These are phyloP conservation scores for Citrullus colocynthis DNA, from an alignment of 306 rosid species.

Conservation along the genomic window DNA sequence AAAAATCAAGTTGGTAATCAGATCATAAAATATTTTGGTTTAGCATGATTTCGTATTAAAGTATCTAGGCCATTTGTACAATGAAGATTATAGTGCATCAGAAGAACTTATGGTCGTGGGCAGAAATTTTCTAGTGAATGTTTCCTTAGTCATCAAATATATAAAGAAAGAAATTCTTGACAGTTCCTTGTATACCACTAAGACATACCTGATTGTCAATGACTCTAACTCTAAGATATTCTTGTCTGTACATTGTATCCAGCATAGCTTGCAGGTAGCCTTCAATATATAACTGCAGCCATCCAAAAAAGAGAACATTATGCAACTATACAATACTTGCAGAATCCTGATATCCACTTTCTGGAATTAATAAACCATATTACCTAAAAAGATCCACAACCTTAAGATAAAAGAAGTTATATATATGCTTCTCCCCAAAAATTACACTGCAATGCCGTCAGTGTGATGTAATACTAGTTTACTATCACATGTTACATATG, in stretches of 20 bases:
- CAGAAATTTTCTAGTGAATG: not conserved
- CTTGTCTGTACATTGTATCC: conserved; percentile 82
- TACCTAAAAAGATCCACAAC: not conserved
- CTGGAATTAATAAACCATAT: not conserved
- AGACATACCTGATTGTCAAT: conserved; percentile 61
- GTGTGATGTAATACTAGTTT: not conserved
- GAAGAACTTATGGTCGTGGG: not conserved
- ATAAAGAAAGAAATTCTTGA: not conserved
- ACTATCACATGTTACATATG: not conserved
- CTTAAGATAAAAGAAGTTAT: not conserved
- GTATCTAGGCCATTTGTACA: not conserved
- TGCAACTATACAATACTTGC: not conserved
- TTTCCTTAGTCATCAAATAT: not conserved
- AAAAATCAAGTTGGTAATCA: conserved; percentile 1
- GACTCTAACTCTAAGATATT: conserved; percentile 82
- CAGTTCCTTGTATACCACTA: conserved; percentile 9
- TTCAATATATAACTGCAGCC: conserved; percentile 82
- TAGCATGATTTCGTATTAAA: not conserved
- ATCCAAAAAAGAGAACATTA: conserved; percentile 10
- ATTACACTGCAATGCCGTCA: not conserved
- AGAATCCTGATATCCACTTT: not conserved
- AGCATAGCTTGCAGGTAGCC: conserved; percentile 98
- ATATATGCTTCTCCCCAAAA: not conserved
- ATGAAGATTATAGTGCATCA: not conserved
- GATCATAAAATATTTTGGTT: not conserved